Evolutionary conservation across 108 stramenopile genomes (phyloP).

Genomic region (Nitzschia sp.): DNA sequence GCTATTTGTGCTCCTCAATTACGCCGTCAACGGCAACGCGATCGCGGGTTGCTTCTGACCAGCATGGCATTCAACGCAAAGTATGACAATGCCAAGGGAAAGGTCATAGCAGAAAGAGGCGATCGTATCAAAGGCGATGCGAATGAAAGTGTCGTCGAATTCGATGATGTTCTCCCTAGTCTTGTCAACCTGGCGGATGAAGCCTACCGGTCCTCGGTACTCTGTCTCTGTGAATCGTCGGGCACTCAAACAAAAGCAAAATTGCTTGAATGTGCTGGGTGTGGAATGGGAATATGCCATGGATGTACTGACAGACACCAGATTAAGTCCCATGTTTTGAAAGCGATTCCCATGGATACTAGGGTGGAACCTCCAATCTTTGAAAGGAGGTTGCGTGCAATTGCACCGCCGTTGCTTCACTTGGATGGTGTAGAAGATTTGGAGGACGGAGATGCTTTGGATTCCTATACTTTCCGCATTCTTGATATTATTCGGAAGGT

Average conservation of each 20-base stretch:
- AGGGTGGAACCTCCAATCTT: conserved; percentile 41
- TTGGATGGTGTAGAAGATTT: conserved; percentile 32
- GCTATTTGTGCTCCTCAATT: conserved; percentile 58
- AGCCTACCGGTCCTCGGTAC: conserved; percentile 31
- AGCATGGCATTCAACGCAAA: conserved; percentile 35
- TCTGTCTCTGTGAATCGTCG: conserved; percentile 42
- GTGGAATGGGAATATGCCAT: conserved; percentile 48
- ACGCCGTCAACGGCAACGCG: conserved; percentile 10
- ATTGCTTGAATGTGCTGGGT: conserved; percentile 38
- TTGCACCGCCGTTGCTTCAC: conserved; percentile 33
- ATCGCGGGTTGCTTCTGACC: conserved; percentile 4
- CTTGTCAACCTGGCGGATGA: conserved; percentile 27
- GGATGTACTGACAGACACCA: conserved; percentile 38
- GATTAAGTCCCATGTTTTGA: conserved; percentile 36
- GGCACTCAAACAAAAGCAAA: conserved; percentile 39
- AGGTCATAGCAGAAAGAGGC: conserved; percentile 41
- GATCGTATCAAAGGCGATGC: conserved; percentile 24
- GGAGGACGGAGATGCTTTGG: conserved; percentile 36
- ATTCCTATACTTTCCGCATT: conserved; percentile 49
- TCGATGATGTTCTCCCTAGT: conserved; percentile 17
- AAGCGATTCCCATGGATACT: conserved; percentile 19
- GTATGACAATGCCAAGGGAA: conserved; percentile 40
- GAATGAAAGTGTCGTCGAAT: conserved; percentile 2
- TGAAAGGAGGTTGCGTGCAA: conserved; percentile 42
- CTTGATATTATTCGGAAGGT: conserved; percentile 46